A percentile compares a stretch with the other conserved stretches of the same genome.
Evolutionary conservation across 306 rosid species (phyloP).

Genomic region (Nissolia schottii): DNA sequence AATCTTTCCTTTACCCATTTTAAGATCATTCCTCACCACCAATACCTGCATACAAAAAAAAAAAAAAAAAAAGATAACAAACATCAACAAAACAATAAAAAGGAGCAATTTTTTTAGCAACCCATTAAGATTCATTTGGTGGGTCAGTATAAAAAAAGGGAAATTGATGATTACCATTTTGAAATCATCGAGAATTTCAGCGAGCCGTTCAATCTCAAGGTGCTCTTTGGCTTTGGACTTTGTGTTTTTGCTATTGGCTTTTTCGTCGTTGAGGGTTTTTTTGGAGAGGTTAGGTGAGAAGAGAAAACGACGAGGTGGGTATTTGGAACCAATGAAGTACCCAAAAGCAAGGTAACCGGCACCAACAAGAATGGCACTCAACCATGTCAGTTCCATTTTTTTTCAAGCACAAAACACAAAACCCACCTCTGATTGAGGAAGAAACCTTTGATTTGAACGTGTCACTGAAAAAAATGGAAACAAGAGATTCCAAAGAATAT

Average conservation of each 20-base stretch:
- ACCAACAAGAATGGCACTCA: constrained; percentile 75
- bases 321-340: constrained; percentile 64
- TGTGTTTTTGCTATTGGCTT: constrained; percentile 30
- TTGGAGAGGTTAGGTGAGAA: constrained; percentile 11
- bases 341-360: constrained; percentile 91
- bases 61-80: neutral
- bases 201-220: constrained; percentile 74
- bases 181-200: constrained; percentile 68
- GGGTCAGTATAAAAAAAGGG: neutral
- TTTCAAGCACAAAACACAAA: no score
- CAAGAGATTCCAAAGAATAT: no score
- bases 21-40: constrained; percentile 89
- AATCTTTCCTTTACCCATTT: constrained; percentile 98
- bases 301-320: constrained; percentile 49
- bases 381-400: constrained; percentile 75
- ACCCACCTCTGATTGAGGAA: neutral
- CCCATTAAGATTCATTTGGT: neutral
- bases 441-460: neutral
- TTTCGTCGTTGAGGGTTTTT: neutral
- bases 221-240: constrained; percentile 55
- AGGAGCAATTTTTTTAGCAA: neutral
- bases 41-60: constrained; percentile 82
- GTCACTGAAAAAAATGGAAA: neutral
- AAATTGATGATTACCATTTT: constrained; percentile 57
- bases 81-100: neutral